Evolutionary conservation across 2,329 filamentous ascomycete species (phyloP).

Genomic region (Penicillium capsulatum): DNA sequence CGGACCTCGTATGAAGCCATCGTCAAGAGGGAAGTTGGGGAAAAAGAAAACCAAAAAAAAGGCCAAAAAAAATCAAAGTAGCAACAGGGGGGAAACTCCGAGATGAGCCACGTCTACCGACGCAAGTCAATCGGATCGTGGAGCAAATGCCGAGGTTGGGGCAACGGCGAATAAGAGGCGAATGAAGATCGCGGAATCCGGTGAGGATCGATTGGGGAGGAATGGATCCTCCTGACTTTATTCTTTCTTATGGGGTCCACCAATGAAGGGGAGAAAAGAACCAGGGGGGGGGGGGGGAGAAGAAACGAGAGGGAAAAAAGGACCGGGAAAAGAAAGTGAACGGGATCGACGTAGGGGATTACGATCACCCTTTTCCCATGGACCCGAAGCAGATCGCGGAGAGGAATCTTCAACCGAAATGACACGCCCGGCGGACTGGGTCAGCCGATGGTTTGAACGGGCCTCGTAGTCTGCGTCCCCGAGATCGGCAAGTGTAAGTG

Average conservation of each 20-base stretch:
- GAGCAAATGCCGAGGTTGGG: slow-evolving; percentile 23
- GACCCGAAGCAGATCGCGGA: not conserved
- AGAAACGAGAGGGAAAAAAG: slow-evolving; percentile 2
- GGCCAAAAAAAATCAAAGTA: not conserved
- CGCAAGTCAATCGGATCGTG: slow-evolving; percentile 12
- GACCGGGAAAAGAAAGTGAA: not conserved
- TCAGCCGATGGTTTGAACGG: slow-evolving; percentile 2
- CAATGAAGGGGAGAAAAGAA: not conserved
- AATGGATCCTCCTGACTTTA: slow-evolving; percentile 1
- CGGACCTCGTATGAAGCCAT: not conserved
- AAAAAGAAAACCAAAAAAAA: not conserved
- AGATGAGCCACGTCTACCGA: slow-evolving; percentile 8
- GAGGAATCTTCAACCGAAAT: not conserved
- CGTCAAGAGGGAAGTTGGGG: not conserved
- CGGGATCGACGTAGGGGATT: not conserved
- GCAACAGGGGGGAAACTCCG: not conserved
- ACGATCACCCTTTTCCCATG: not conserved
- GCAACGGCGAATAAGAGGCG: slow-evolving; percentile 10
- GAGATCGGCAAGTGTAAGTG: not conserved
- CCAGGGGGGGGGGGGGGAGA: slow-evolving; percentile 5
- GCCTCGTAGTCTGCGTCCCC: slow-evolving; percentile 2
- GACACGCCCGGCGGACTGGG: not conserved
- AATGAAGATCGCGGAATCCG: slow-evolving; percentile 22
- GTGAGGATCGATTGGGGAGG: slow-evolving; percentile 8
- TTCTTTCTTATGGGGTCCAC: not conserved